Evolutionary conservation across 2,329 filamentous ascomycete genomes (phyloP).

Genomic region (Dendrostoma leiphaemia): DNA sequence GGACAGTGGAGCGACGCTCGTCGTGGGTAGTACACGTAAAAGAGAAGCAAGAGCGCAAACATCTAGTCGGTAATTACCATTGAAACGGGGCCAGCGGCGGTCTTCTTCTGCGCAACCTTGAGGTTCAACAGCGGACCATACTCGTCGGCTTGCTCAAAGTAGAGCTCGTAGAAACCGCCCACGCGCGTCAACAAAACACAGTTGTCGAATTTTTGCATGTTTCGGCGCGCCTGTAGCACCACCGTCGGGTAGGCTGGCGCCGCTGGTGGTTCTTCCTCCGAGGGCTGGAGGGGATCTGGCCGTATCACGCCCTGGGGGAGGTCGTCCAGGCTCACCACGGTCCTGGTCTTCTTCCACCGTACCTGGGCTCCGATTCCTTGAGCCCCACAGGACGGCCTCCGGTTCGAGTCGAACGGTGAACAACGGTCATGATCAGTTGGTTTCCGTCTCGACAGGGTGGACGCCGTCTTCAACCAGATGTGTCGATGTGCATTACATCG

Average conservation of each 20-base stretch:
- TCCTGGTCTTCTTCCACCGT: conserved; percentile 55
- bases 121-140: conserved; percentile 82
- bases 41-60: conserved; percentile 13
- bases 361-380: conserved; percentile 21
- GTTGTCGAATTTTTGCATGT: conserved; percentile 87
- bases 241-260: conserved; percentile 76
- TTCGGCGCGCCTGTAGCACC: conserved; percentile 78
- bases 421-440: no score
- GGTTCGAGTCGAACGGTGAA: no score
- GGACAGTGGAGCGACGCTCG: no score
- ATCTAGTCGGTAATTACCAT: conserved; percentile 62
- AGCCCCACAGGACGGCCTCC: neutral
- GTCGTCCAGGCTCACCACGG: conserved; percentile 53
- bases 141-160: conserved; percentile 93
- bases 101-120: conserved; percentile 80
- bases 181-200: conserved; percentile 91
- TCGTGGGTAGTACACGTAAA: no score
- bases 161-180: conserved; percentile 95
- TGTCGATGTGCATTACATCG: neutral
- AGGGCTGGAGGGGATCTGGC: conserved; percentile 28
- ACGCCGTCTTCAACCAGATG: no score
- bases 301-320: conserved; percentile 53
- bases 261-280: conserved; percentile 43
- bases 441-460: no score
- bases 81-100: conserved; percentile 72